phyloP scores from a whole-genome alignment of 306 rosid genomes.

The Gleditsia sinensis region DNA sequence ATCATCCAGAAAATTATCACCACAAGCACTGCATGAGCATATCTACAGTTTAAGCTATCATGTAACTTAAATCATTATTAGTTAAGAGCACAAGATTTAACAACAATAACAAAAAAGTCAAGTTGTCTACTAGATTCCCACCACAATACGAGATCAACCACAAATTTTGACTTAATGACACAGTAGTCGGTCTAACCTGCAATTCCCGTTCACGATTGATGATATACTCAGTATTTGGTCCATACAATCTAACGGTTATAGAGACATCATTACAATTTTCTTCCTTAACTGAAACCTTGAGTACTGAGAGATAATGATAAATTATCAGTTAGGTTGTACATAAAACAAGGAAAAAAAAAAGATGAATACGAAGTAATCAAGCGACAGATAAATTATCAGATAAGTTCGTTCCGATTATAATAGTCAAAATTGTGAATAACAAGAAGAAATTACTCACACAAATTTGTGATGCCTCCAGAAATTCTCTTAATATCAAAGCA shows the following conservation, averaged over 20 bases:
- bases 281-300: conserved; percentile 72
- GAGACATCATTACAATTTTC: conserved; percentile 48
- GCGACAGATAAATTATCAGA: background rate
- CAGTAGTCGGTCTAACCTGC: conserved; percentile 57
- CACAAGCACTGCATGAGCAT: conserved; percentile 13
- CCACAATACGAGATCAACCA: background rate
- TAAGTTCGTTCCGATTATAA: background rate
- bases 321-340: conserved; percentile 18
- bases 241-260: conserved; percentile 75
- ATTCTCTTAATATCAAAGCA: conserved; percentile 70
- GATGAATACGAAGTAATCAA: background rate
- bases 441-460: conserved; percentile 58
- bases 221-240: conserved; percentile 88
- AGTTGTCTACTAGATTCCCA: background rate
- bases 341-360: background rate
- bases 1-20: conserved; percentile 11
- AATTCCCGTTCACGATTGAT: conserved; percentile 85
- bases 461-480: conserved; percentile 95
- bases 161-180: conserved; percentile 6
- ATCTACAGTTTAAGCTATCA: conserved; percentile 9
- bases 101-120: background rate
- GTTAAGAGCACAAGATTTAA: conserved; percentile 10
- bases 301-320: conserved; percentile 51
- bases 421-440: background rate
- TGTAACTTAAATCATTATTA: conserved; percentile 1